Evolutionary conservation across 129 eudicot species (phyloP), one percentile per base, ranked within the genome.

Genomic region (Erigeron canadensis): DNA sequence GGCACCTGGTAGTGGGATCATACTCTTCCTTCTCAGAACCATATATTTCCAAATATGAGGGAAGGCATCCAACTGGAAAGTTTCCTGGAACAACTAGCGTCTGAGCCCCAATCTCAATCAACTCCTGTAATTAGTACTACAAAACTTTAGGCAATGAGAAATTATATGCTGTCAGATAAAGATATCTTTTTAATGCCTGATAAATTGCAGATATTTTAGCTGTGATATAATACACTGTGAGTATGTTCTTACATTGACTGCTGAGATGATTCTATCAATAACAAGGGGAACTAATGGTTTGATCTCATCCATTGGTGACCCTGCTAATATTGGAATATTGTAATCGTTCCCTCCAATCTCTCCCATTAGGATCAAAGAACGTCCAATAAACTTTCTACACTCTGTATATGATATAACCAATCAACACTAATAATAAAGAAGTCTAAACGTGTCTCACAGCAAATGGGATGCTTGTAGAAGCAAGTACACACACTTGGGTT

Each of bases 291-390:
- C 87, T 28, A 79, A 70, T 39, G 81, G 8, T 63, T 63, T 13
- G 17, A 82, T 21, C 42, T 60, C 81, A 17, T 75, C 65, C 21
- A 51, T 10, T 45, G 73, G 28, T 74, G 7, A 46, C 54, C 89
- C 89, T 10, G 48, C 72, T 9, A 58, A 39, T 40, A 88, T 23
- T 21, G 89, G 79, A 47, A 77, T 62, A 57, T 80, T 82, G 80
- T 74, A 86, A 73, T 89, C 96, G 62, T 86, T 86, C 62, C 92
- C 92, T 38, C 96, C 96, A 13, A 89, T 84, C 62, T 84, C 92
- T 74, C 96, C 96, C 79, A 89, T 43, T 19, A 89, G 61, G 43
- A 89, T 46, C 57, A 89, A 65, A 16, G 88, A 76, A 9, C 71
- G 75, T 50, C 53, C 21, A 22, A 86, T 76, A 54, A 81, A 70